phyloP scores from a whole-genome alignment of 768 basidiomycete genomes.

The Termitomyces sp. region DNA sequence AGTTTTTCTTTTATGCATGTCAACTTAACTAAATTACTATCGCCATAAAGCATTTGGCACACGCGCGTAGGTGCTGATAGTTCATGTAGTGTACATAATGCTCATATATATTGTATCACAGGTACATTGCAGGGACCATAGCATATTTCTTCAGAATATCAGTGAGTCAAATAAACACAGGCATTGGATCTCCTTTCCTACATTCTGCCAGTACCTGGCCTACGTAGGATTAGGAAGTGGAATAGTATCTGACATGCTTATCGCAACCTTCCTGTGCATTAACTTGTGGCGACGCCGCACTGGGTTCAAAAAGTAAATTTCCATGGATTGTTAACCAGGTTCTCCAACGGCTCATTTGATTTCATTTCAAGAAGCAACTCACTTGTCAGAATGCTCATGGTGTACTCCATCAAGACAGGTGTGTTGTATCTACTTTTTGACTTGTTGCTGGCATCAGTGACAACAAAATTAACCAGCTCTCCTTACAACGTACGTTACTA shows the following conservation, averaged over 20 bases:
- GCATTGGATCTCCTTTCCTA: neutral
- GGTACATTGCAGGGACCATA: neutral
- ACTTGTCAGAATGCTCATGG: neutral
- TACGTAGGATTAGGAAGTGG: neutral
- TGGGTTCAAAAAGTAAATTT: neutral
- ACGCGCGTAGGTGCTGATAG: neutral
- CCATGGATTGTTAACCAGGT: too few species aligned
- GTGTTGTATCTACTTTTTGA: too few species aligned
- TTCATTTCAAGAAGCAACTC: neutral
- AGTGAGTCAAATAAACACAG: neutral
- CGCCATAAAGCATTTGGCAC: neutral
- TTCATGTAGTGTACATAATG: neutral
- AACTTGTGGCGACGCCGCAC: neutral
- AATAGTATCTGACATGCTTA: neutral
- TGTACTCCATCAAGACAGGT: slow-evolving; percentile 6
- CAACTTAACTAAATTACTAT: neutral
- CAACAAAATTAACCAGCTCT: too few species aligned
- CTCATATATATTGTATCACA: neutral
- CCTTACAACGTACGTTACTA: too few species aligned
- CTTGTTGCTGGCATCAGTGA: too few species aligned
- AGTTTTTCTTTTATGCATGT: neutral
- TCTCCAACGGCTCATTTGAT: neutral
- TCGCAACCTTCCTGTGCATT: neutral
- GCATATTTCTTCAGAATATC: neutral
- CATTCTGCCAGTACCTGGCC: neutral